Conservation (phyloP, 352 stramenopile species). For the Pythium plurisporium region DNA sequence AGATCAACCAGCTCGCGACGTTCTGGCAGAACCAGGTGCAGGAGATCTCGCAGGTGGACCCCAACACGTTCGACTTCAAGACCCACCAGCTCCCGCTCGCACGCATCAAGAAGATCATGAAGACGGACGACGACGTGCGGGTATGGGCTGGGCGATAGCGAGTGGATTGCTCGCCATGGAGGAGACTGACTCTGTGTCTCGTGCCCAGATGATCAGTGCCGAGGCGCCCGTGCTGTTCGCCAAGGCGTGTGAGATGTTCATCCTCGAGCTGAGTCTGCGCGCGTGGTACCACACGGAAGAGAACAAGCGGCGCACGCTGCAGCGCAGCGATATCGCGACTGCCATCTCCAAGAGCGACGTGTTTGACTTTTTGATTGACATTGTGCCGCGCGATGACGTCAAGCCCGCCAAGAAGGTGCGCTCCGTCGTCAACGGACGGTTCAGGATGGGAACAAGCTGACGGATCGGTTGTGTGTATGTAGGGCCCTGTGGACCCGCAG, state of each 20-base stretch:
- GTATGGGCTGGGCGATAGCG: constrained; percentile 23
- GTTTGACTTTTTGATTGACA: constrained; percentile 92
- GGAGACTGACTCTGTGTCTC: neutral
- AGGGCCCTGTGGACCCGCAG: constrained; percentile 67
- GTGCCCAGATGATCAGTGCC: constrained; percentile 87
- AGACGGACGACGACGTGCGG: constrained; percentile 91
- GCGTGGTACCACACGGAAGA: constrained; percentile 90
- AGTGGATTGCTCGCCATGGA: too few relatives aligned
- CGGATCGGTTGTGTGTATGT: neutral
- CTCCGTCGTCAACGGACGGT: neutral
- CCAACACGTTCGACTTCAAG: constrained; percentile 84
- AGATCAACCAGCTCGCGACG: constrained; percentile 76
- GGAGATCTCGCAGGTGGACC: constrained; percentile 86
- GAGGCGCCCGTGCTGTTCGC: constrained; percentile 91
- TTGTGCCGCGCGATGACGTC: constrained; percentile 86
- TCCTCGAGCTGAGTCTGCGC: constrained; percentile 86
- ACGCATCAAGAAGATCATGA: constrained; percentile 96
- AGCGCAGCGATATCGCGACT: constrained; percentile 88
- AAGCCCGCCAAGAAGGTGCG: constrained; percentile 83
- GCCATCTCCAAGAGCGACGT: constrained; percentile 90
- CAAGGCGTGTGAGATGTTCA: constrained; percentile 95
- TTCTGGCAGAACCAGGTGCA: constrained; percentile 89
- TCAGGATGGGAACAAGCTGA: neutral
- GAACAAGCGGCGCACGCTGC: constrained; percentile 91
- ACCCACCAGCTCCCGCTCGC: constrained; percentile 89